These are phyloP conservation scores for Beauveria caledonica DNA, from an alignment of 2,329 filamentous ascomycete genomes.

Conservation along the genomic window DNA sequence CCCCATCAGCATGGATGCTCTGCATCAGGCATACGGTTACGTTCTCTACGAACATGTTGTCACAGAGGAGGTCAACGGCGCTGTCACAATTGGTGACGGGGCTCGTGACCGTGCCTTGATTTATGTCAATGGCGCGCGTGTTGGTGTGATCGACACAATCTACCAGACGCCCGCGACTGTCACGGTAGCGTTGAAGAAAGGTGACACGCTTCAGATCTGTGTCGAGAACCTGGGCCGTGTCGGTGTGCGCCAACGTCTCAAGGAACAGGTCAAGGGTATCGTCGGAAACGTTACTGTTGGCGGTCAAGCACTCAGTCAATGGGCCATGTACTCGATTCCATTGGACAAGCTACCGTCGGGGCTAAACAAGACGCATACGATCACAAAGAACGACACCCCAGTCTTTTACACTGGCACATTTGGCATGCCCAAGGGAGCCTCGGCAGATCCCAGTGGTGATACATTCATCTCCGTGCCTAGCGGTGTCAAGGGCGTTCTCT, in stretches of 20 bases:
- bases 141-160: slow-evolving; percentile 38
- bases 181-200: slow-evolving; percentile 26
- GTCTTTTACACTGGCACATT: slow-evolving; percentile 22
- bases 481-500: slow-evolving; percentile 37
- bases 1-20: slow-evolving; percentile 36
- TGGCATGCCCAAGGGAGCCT: slow-evolving; percentile 7
- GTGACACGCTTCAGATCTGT: slow-evolving; percentile 34
- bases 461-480: slow-evolving; percentile 32
- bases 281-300: slow-evolving; percentile 34
- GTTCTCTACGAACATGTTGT: slow-evolving; percentile 33
- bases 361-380: background rate
- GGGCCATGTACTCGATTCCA: slow-evolving; percentile 31
- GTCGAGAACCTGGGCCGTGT: slow-evolving; percentile 45
- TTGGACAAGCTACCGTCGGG: slow-evolving; percentile 4
- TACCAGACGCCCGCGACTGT: slow-evolving; percentile 32
- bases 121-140: slow-evolving; percentile 34
- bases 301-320: slow-evolving; percentile 22
- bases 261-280: slow-evolving; percentile 40
- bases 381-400: slow-evolving; percentile 7
- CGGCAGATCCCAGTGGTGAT: slow-evolving; percentile 18
- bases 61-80: slow-evolving; percentile 20
- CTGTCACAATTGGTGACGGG: slow-evolving; percentile 32
- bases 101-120: slow-evolving; percentile 38
- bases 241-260: slow-evolving; percentile 33
- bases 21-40: slow-evolving; percentile 36